Evolutionary conservation across 441 rosid species (phyloP).

Genomic region (Rhodomyrtus psidioides): DNA sequence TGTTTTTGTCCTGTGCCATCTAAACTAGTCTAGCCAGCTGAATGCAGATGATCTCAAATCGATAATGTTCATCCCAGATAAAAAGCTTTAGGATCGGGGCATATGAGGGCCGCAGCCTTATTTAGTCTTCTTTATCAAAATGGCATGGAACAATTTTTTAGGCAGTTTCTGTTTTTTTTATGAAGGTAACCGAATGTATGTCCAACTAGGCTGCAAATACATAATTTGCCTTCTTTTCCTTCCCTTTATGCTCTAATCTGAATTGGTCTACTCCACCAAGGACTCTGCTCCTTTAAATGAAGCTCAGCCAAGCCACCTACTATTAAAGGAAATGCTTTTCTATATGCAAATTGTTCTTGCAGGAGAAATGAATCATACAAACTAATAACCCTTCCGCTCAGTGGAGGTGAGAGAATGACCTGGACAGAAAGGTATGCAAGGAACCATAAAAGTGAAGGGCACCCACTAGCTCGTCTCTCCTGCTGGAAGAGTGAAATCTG

Average conservation of each 20-base stretch:
- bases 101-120: neutral
- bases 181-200: neutral
- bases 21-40: neutral
- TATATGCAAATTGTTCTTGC: neutral
- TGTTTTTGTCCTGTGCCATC: neutral
- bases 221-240: neutral
- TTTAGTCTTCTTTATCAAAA: neutral
- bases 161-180: neutral
- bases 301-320: neutral
- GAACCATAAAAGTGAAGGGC: slow-evolving; percentile 81
- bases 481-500: slow-evolving; percentile 43
- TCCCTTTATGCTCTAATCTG: neutral
- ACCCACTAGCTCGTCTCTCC: slow-evolving; percentile 51
- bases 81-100: neutral
- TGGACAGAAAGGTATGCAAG: slow-evolving; percentile 53
- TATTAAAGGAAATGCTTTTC: neutral
- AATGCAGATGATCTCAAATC: neutral
- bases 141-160: neutral
- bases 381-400: neutral
- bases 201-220: neutral
- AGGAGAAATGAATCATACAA: neutral
- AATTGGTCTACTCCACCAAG: neutral
- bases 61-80: neutral
- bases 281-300: neutral
- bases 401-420: slow-evolving; percentile 28